Conservation (phyloP, 1,284 basidiomycete genomes). For the Ganoderma lucidum region DNA sequence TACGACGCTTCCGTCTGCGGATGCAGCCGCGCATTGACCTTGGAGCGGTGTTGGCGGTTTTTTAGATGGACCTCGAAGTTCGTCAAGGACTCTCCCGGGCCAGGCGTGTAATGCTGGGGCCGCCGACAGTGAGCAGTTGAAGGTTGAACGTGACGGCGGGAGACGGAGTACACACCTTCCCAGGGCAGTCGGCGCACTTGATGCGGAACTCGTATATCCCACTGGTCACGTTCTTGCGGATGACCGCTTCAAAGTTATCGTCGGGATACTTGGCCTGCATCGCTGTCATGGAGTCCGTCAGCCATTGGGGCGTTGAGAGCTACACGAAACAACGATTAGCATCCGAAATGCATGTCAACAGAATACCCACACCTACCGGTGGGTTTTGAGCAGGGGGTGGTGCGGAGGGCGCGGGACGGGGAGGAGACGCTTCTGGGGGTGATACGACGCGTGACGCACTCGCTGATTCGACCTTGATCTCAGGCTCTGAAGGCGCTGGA, state of each 20-base stretch:
- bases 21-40: conserved; percentile 54
- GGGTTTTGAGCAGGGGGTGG: conserved; percentile 29
- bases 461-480: conserved; percentile 14
- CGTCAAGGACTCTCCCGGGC: conserved; percentile 86
- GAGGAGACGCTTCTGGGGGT: conserved; percentile 28
- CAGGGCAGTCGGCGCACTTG: conserved; percentile 94
- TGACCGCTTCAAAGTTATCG: conserved; percentile 85
- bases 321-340: conserved; percentile 19
- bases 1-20: conserved; percentile 24
- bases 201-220: conserved; percentile 85
- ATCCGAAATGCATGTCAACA: conserved; percentile 5
- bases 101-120: conserved; percentile 87
- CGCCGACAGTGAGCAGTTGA: not conserved
- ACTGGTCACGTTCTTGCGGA: conserved; percentile 61
- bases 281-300: conserved; percentile 65
- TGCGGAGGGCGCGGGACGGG: conserved; percentile 26
- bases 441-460: conserved; percentile 15
- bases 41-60: conserved; percentile 74
- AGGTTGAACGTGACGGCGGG: not conserved
- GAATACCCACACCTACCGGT: conserved; percentile 29
- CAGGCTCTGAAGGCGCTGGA: conserved; percentile 24
- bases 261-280: conserved; percentile 82
- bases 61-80: conserved; percentile 95
- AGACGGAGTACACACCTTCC: conserved; percentile 71
- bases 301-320: conserved; percentile 71